phyloP scores from a whole-genome alignment of 495 filamentous ascomycete genomes.

The Venustampulla echinocandica region DNA sequence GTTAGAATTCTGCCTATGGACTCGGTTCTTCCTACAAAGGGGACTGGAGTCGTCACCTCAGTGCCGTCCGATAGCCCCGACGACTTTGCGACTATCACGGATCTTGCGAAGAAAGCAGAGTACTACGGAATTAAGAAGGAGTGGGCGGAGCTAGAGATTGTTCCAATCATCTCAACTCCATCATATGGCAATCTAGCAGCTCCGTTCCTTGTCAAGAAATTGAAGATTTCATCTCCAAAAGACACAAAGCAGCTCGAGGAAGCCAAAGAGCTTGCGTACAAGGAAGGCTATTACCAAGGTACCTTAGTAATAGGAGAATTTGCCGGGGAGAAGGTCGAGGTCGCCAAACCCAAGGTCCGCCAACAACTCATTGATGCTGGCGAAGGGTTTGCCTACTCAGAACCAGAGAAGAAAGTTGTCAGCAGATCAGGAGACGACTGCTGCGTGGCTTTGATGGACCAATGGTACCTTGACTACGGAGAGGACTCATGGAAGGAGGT shows the following conservation, averaged over 20 bases:
- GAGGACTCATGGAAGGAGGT: constrained; percentile 71
- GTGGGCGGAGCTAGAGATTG: constrained; percentile 83
- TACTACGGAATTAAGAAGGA: constrained; percentile 96
- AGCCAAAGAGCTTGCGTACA: constrained; percentile 94
- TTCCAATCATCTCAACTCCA: constrained; percentile 84
- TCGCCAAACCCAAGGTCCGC: constrained; percentile 78
- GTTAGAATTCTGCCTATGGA: constrained; percentile 94
- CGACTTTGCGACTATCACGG: constrained; percentile 81
- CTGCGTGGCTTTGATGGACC: constrained; percentile 85
- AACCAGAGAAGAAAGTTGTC: constrained; percentile 82
- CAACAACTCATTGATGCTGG: constrained; percentile 67
- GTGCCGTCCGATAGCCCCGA: constrained; percentile 95
- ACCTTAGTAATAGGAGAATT: constrained; percentile 85
- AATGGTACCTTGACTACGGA: constrained; percentile 96
- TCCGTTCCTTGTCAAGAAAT: constrained; percentile 71
- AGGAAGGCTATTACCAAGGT: constrained; percentile 95
- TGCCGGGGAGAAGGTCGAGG: constrained; percentile 75
- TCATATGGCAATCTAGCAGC: constrained; percentile 81
- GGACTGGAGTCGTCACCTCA: constrained; percentile 91
- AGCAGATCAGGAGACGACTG: constrained; percentile 83
- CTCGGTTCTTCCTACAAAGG: constrained; percentile 80
- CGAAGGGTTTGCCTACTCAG: constrained; percentile 84
- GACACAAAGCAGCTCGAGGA: constrained; percentile 81
- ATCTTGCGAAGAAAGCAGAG: constrained; percentile 92
- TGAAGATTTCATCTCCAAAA: constrained; percentile 96